A percentile compares a stretch with the other conserved stretches of the same genome.
These are phyloP conservation scores for Wallacemonas rigidus DNA, from an alignment of 208 protist species.

Conservation along the genomic window DNA sequence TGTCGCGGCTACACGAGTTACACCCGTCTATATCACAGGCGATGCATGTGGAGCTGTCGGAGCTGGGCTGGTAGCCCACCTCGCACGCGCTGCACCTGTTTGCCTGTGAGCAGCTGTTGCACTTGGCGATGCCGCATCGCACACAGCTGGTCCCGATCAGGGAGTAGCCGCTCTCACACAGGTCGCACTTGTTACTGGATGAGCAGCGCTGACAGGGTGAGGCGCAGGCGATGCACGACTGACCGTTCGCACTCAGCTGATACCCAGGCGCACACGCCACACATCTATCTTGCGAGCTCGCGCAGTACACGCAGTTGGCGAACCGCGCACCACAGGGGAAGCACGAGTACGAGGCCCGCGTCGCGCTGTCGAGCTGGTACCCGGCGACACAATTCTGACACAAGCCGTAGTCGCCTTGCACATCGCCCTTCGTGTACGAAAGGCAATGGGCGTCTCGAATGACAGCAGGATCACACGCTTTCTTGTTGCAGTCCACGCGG, in stretches of 20 bases:
- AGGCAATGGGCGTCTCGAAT: neutral
- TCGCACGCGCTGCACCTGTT: constrained; percentile 3
- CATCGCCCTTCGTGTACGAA: constrained; percentile 13
- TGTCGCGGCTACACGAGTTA: constrained; percentile 5
- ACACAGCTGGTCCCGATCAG: neutral
- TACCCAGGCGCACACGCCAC: neutral
- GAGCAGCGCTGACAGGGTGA: constrained; percentile 2
- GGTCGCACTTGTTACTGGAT: neutral
- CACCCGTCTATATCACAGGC: constrained; percentile 17
- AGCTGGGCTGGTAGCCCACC: constrained; percentile 11
- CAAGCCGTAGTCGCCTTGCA: constrained; percentile 13
- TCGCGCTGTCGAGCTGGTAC: constrained; percentile 11
- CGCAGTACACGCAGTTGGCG: constrained; percentile 9
- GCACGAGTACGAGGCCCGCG: constrained; percentile 6
- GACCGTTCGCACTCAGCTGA: constrained; percentile 6
- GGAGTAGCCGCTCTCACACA: constrained; percentile 5
- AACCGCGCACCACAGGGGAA: constrained; percentile 1
- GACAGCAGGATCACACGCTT: neutral
- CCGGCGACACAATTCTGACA: constrained; percentile 7
- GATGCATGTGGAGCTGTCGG: neutral
- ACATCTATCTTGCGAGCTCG: neutral
- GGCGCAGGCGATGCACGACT: neutral
- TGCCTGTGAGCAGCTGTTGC: neutral
- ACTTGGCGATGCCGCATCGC: constrained; percentile 5
- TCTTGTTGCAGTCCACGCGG: constrained; percentile 9